Evolutionary conservation across 2,329 filamentous ascomycete species (phyloP), one percentile per base, ranked within the genome.

Genomic region (Pseudocercospora vitis): DNA sequence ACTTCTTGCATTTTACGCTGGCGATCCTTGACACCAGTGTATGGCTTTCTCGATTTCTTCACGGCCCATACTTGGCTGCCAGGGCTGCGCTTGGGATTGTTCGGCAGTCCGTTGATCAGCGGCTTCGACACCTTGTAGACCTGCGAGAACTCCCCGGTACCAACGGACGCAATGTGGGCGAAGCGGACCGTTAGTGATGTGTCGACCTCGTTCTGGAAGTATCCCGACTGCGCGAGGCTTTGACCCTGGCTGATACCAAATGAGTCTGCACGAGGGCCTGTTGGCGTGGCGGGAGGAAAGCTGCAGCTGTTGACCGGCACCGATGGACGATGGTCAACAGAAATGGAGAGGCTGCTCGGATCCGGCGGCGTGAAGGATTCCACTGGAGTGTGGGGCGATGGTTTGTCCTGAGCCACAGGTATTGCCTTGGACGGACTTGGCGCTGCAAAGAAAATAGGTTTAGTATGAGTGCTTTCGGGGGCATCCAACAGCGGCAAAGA

Each of bases 71-170:
- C 84, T 26, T 71, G 69, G 53, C 60, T 53, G 8, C 58, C 56
- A 3, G 57, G 59, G 42, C 60, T 60, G n/a, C 42, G 42, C 18
- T 45, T 45, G 42, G 24, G 42, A 9, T 45, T 45, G 2, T 23
- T 31, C 62, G 18, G 65, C 37, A 29, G 48, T 62, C 56, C 73
- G 61, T 63, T 35, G 0, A 48, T 33, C 11, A 62, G 24, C 12
- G 75, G 72, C 52, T 80, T 74, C 11, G 83, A 83, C 3, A 96
- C 91, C 29, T 87, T 84, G 70, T 90, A 99, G 0, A 99, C 94
- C 52, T 88, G 83, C 0, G 94, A 97, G 68, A 99, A 99, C 69
- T 96, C 92, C 53, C 94, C 94, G 55, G 86, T 86, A 44, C 92
- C 92, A 60, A 92, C 81, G 55, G 86, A 79, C 63, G 90, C 88